Conservation (phyloP, 1,284 basidiomycete genomes). For the Stygiomarasmius scandens region DNA sequence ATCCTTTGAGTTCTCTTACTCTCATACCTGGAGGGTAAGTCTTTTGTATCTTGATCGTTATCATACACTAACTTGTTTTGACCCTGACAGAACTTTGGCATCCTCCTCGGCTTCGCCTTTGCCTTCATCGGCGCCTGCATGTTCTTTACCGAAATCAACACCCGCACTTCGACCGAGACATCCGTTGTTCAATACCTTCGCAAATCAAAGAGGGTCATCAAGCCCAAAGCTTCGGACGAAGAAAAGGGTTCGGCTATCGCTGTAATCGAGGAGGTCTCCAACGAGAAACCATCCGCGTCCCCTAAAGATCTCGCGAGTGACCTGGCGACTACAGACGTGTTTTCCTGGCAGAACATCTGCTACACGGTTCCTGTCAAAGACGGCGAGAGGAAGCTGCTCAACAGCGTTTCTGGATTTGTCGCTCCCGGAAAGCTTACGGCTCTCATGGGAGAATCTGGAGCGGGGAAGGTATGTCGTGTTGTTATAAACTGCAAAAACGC, state of each 20-base stretch:
- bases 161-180: conserved; percentile 30
- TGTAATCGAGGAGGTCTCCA: background rate
- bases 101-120: conserved; percentile 54
- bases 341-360: conserved; percentile 62
- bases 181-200: conserved; percentile 45
- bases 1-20: conserved; percentile 64
- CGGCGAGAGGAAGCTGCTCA: conserved; percentile 50
- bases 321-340: conserved; percentile 41
- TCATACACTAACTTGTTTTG: conserved; percentile 23
- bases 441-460: conserved; percentile 76
- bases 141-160: conserved; percentile 53
- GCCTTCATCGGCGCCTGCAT: conserved; percentile 51
- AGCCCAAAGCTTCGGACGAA: conserved; percentile 13
- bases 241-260: conserved; percentile 28
- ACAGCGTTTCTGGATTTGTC: conserved; percentile 82
- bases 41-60: background rate
- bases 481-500: background rate
- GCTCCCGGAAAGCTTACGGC: conserved; percentile 74
- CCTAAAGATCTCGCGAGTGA: conserved; percentile 19
- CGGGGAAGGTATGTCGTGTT: conserved; percentile 41
- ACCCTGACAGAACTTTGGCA: conserved; percentile 47
- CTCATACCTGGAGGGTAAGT: conserved; percentile 70
- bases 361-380: conserved; percentile 62
- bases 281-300: conserved; percentile 6
- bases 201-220: conserved; percentile 26